Percentiles rank a stretch among this genome's conserved stretches.
These are phyloP conservation scores for Colletotrichum sp. DNA, from an alignment of 2,329 filamentous ascomycete genomes.

Conservation along the genomic window DNA sequence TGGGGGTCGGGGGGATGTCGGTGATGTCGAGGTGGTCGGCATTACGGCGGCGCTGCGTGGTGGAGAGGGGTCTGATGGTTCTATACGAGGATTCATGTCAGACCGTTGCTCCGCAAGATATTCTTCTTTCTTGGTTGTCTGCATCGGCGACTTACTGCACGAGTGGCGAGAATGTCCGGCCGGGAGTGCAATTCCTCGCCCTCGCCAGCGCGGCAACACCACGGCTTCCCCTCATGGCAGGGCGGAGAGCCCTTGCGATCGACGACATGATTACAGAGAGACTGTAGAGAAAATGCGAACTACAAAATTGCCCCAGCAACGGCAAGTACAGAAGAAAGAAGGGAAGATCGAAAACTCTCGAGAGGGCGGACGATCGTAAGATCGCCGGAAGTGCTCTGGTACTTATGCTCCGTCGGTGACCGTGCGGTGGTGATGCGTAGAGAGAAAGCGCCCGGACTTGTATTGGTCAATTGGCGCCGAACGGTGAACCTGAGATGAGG, in stretches of 20 bases:
- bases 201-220: constrained; percentile 29
- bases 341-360: neutral
- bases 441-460: neutral
- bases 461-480: constrained; percentile 6
- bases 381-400: constrained; percentile 3
- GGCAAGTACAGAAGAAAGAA: neutral
- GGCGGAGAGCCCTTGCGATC: constrained; percentile 55
- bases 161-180: constrained; percentile 20
- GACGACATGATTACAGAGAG: constrained; percentile 47
- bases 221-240: constrained; percentile 53
- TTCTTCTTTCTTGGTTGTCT: neutral
- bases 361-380: neutral
- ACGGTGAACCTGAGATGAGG: neutral
- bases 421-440: constrained; percentile 3
- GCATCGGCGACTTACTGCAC: constrained; percentile 33
- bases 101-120: neutral
- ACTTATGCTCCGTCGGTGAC: constrained; percentile 11
- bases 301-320: neutral
- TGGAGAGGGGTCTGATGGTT: constrained; percentile 62
- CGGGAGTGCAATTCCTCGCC: constrained; percentile 26
- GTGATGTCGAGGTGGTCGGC: constrained; percentile 64
- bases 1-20: constrained; percentile 86
- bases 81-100: neutral
- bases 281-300: neutral
- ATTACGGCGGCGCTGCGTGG: constrained; percentile 60